Base-by-base conservation (phyloP, 2,329 filamentous ascomycete species). In the Alternaria ethzedia region DNA sequence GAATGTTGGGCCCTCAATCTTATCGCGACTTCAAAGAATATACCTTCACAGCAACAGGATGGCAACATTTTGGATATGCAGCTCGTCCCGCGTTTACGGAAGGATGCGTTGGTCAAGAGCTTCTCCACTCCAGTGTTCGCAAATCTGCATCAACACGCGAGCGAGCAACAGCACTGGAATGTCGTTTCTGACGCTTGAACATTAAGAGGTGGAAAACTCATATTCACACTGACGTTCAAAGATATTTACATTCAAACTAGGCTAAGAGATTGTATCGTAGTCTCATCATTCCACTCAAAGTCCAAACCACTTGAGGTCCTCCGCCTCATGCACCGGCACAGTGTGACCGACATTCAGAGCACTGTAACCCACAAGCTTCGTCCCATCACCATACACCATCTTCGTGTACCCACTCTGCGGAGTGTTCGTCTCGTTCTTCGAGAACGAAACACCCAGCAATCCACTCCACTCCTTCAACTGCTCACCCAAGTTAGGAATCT, bases 381-480 rank as follows among this genome's bases (percentile, higher is more conserved):
- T 74, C 13, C 73, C 75, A 25, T 71, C 69, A 1, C 73, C 75
- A 59, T 75, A 78, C 5, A 72, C 67, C 12, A 70, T 73, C 65
- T 71, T 54, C 20, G 69, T 78, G 43, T 73, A 76, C 2, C 69
- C 72, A 20, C 50, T 67, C 52, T 71, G 64, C 1, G 71, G 75
- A 1, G 62, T 70, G 45, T 76, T 74, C 23, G 70, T 66, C 3
- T 49, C 49, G 17, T 70, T 72, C 45, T 54, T 63, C 3, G 63
- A 50, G n/a, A 64, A 66, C 0, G 59, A 54, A 8, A 75, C 66
- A 5, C 67, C 70, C 30, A 70, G 64, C 8, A 77, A 46, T 5
- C 70, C 70, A 11, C 67, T 70, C 75, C 75, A 78, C 46, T 77
- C 57, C 66, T 76, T 76, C 45, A 78, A 55, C 49, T 70, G 61